These are phyloP conservation scores for Eruca vesicaria DNA, from an alignment of 441 rosid species.

Conservation along the genomic window DNA sequence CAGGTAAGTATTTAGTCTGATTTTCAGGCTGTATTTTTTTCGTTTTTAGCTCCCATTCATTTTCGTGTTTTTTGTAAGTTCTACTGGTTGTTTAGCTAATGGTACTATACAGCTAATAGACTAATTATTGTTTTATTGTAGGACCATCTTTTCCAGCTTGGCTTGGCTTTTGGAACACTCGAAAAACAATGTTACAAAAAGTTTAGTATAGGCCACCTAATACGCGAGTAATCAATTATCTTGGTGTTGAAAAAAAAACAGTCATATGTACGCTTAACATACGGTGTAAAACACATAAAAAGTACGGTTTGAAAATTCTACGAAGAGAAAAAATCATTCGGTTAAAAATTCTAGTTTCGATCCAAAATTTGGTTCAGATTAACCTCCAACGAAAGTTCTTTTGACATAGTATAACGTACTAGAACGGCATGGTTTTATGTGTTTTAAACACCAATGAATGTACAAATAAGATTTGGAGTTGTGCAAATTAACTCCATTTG, in stretches of 20 bases:
- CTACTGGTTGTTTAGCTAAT: neutral
- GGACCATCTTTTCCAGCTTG: neutral
- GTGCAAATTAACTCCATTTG: neutral
- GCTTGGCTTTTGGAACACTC: neutral
- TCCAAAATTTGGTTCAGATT: neutral
- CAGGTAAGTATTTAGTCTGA: neutral
- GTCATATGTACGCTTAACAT: neutral
- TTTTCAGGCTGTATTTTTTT: neutral
- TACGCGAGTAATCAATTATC: neutral
- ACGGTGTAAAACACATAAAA: neutral
- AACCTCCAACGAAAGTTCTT: neutral
- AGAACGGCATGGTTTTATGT: neutral
- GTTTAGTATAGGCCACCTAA: neutral
- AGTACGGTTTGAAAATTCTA: neutral
- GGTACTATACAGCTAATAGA: neutral
- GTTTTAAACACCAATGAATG: neutral
- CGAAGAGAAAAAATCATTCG: neutral
- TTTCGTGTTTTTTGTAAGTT: neutral
- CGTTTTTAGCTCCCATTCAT: neutral
- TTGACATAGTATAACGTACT: neutral
- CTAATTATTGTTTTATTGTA: neutral
- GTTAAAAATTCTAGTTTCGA: neutral
- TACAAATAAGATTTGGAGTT: neutral
- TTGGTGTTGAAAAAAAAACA: neutral
- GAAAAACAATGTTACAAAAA: neutral